A percentile compares a stretch with the other conserved stretches of the same genome.
Conservation (phyloP, 768 basidiomycete species). For the Podaxis sp. region DNA sequence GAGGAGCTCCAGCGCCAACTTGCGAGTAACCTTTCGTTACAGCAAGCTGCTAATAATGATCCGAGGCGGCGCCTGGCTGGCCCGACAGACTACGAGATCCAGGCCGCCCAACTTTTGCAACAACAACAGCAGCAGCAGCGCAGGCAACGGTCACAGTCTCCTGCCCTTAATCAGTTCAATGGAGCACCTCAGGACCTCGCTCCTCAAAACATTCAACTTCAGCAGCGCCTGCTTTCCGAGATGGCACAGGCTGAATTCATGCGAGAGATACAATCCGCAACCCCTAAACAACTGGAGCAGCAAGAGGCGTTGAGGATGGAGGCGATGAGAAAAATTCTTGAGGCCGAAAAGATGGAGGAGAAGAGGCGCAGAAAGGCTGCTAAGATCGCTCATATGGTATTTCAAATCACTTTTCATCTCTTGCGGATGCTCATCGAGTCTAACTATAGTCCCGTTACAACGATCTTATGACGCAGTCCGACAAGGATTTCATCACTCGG, state of each 20-base stretch:
- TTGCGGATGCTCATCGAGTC: slow-evolving; percentile 10
- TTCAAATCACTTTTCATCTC: slow-evolving; percentile 18
- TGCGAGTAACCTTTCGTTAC: slow-evolving; percentile 24
- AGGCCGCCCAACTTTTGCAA: slow-evolving; percentile 31
- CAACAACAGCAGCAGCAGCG: slow-evolving; percentile 53
- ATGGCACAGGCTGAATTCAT: slow-evolving; percentile 71
- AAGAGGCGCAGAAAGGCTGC: slow-evolving; percentile 76
- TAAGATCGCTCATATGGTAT: slow-evolving; percentile 88
- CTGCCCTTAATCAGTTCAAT: slow-evolving; percentile 46
- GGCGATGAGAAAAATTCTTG: slow-evolving; percentile 87
- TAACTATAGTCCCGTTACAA: slow-evolving; percentile 81
- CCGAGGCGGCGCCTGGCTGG: slow-evolving; percentile 61
- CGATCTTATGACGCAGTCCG: slow-evolving; percentile 94
- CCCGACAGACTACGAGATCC: slow-evolving; percentile 42
- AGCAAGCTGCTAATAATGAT: slow-evolving; percentile 64
- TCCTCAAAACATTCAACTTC: slow-evolving; percentile 67
- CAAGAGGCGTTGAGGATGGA: slow-evolving; percentile 74
- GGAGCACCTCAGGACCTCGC: slow-evolving; percentile 37
- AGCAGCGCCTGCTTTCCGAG: slow-evolving; percentile 76
- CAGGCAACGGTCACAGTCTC: slow-evolving; percentile 46
- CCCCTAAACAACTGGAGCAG: slow-evolving; percentile 42
- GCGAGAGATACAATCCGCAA: slow-evolving; percentile 60
- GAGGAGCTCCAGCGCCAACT: slow-evolving; percentile 18
- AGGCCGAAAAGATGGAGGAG: slow-evolving; percentile 87
- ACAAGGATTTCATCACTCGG: slow-evolving; percentile 99